These are phyloP conservation scores for Nectriaceae sp. DNA, from an alignment of 2,329 filamentous ascomycete species.

Conservation along the genomic window DNA sequence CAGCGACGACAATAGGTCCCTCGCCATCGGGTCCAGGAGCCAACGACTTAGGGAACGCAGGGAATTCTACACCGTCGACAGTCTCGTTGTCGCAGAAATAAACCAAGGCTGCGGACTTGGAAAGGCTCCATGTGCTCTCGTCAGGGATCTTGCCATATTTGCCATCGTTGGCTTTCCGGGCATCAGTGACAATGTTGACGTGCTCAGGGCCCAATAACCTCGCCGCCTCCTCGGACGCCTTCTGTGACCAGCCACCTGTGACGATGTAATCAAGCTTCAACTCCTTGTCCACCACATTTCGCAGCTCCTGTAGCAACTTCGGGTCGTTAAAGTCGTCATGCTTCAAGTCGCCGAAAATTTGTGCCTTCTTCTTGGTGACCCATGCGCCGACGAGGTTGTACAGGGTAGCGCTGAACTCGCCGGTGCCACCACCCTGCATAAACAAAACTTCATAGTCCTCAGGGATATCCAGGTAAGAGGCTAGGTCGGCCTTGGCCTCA, in stretches of 20 bases:
- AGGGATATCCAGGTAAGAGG: constrained; percentile 76
- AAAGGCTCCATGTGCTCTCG: constrained; percentile 75
- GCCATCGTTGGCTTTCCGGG: constrained; percentile 65
- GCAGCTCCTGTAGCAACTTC: constrained; percentile 57
- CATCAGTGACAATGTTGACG: constrained; percentile 78
- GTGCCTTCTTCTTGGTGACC: constrained; percentile 69
- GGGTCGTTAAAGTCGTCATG: constrained; percentile 45
- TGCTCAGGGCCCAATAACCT: constrained; percentile 75
- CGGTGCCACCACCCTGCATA: constrained; percentile 80
- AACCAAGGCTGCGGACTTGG: constrained; percentile 68
- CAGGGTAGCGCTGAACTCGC: constrained; percentile 60
- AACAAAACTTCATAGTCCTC: constrained; percentile 86
- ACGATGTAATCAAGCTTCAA: constrained; percentile 87
- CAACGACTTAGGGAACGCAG: constrained; percentile 66
- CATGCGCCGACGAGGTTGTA: constrained; percentile 85
- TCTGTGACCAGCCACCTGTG: constrained; percentile 85
- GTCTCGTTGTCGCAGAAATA: constrained; percentile 97
- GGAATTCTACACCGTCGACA: constrained; percentile 91
- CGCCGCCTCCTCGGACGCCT: constrained; percentile 81
- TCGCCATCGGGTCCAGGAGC: constrained; percentile 59
- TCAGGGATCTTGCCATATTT: constrained; percentile 86
- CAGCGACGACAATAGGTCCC: constrained; percentile 78
- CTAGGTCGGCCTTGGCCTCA: constrained; percentile 73
- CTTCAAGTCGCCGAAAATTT: constrained; percentile 58
- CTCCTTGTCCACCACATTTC: constrained; percentile 66